Evolutionary conservation across 2,329 filamentous ascomycete species (phyloP).

Genomic region (Aspergillus puulaauensis): DNA sequence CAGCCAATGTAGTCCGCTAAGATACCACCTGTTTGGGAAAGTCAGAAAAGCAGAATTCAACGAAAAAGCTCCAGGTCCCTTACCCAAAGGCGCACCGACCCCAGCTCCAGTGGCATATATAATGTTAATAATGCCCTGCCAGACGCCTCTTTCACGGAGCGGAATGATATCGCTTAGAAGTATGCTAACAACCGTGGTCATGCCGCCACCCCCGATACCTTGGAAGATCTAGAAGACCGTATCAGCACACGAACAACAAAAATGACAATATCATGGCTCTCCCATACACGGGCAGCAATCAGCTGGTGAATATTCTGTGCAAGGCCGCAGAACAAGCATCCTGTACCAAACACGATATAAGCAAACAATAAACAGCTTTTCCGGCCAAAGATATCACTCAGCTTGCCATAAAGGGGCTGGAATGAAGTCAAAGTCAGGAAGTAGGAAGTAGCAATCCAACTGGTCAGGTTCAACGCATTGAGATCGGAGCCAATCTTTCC

Average conservation of each 20-base stretch:
- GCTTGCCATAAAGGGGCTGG: conserved; percentile 64
- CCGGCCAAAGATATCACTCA: conserved; percentile 61
- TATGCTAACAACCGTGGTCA: conserved; percentile 69
- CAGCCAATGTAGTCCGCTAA: conserved; percentile 73
- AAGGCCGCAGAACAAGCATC: conserved; percentile 55
- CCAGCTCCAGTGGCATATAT: conserved; percentile 68
- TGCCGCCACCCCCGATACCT: conserved; percentile 69
- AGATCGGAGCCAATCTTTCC: conserved; percentile 75
- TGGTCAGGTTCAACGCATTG: conserved; percentile 70
- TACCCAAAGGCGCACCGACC: conserved; percentile 66
- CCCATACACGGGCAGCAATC: conserved; percentile 58
- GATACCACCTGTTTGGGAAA: conserved; percentile 50
- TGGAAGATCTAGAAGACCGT: conserved; percentile 49
- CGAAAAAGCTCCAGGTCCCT: background rate
- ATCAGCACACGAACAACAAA: background rate
- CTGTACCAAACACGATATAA: conserved; percentile 55
- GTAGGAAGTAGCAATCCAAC: conserved; percentile 71
- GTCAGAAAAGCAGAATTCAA: conserved; percentile 14
- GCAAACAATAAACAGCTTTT: conserved; percentile 52
- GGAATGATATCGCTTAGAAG: conserved; percentile 70
- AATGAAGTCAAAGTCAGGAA: conserved; percentile 73
- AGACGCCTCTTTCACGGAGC: conserved; percentile 67
- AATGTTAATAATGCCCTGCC: conserved; percentile 74
- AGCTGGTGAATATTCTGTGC: conserved; percentile 64
- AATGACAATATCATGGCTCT: background rate